A percentile compares a stretch with the other conserved stretches of the same genome.
phyloP scores from a whole-genome alignment of 495 filamentous ascomycete species.

The Geoglossum glabrum region DNA sequence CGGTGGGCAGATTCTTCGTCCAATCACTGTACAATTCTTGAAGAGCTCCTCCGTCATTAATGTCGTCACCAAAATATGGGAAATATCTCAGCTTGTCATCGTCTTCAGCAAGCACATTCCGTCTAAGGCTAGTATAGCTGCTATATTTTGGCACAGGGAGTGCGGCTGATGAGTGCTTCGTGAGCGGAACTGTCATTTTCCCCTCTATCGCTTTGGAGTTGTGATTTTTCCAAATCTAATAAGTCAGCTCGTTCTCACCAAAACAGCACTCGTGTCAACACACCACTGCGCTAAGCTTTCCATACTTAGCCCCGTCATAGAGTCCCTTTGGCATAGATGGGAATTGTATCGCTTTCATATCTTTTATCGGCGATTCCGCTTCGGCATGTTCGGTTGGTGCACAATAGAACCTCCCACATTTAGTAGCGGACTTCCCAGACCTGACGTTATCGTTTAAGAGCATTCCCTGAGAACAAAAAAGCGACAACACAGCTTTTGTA shows the following conservation, averaged over 20 bases:
- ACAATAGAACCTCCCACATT: background rate
- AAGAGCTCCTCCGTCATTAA: conserved; percentile 11
- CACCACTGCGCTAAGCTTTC: background rate
- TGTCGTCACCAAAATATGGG: conserved; percentile 19
- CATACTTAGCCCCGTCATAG: conserved; percentile 5
- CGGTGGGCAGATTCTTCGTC: conserved; percentile 9
- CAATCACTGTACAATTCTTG: conserved; percentile 14
- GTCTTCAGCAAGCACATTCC: conserved; percentile 18
- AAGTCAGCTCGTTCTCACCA: background rate
- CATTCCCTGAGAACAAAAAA: background rate
- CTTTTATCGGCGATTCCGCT: conserved; percentile 12
- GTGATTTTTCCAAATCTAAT: conserved; percentile 1
- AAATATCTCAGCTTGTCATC: conserved; percentile 17
- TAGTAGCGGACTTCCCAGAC: background rate
- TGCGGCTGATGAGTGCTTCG: conserved; percentile 4
- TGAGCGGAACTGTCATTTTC: background rate
- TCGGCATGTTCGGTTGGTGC: conserved; percentile 8
- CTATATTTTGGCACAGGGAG: conserved; percentile 14
- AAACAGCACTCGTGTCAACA: background rate
- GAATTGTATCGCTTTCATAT: conserved; percentile 12
- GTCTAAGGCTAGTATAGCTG: conserved; percentile 15
- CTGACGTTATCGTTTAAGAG: background rate
- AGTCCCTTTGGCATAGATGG: background rate
- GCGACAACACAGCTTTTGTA: background rate
- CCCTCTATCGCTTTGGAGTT: background rate